Evolutionary conservation across 2,329 filamentous ascomycete genomes (phyloP).

Genomic region (Elsinoe australis): DNA sequence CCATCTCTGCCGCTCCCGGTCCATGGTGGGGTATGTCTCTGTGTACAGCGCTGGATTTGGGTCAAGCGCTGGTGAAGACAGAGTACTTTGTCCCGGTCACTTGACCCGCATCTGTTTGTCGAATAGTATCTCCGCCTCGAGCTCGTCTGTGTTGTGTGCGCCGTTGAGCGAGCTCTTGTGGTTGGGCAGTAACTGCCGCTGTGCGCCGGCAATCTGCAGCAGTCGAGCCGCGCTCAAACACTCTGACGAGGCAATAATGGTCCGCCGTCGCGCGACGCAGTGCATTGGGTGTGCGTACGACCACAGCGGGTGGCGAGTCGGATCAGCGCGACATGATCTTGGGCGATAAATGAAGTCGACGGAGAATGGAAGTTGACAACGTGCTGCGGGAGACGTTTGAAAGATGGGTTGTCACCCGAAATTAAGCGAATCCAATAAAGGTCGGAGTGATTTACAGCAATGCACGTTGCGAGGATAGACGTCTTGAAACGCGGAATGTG

Average conservation of each 20-base stretch:
- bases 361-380: background rate
- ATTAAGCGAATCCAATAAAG: background rate
- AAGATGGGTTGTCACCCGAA: background rate
- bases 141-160: background rate
- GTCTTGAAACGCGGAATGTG: constrained; percentile 11
- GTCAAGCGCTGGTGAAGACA: constrained; percentile 9
- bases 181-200: background rate
- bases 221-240: constrained; percentile 6
- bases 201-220: constrained; percentile 9
- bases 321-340: constrained; percentile 13
- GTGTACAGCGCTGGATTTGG: background rate
- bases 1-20: constrained; percentile 21
- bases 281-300: constrained; percentile 3
- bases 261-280: constrained; percentile 5
- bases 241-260: background rate
- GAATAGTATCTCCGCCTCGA: background rate
- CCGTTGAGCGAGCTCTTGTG: background rate
- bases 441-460: background rate
- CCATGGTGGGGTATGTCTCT: background rate
- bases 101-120: constrained; percentile 10
- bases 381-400: constrained; percentile 5
- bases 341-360: background rate
- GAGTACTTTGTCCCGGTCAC: background rate
- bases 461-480: background rate
- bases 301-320: constrained; percentile 6